A percentile compares a stretch with the other conserved stretches of the same genome.
Conservation (phyloP, 768 basidiomycete species). For the Calocybe indica region DNA sequence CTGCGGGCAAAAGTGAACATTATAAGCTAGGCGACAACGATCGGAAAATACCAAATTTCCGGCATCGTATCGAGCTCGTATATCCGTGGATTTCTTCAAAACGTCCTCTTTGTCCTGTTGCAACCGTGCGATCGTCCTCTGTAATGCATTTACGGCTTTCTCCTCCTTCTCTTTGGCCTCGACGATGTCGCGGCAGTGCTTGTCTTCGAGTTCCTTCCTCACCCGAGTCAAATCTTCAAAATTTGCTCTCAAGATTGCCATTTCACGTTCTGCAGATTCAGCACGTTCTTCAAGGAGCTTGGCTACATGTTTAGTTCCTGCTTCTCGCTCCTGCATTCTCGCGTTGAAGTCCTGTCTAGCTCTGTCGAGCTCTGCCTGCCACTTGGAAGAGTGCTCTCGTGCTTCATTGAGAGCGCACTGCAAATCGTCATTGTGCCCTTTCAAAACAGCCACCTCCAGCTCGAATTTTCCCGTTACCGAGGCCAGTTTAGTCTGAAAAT, state of each 20-base stretch:
- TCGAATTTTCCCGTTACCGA: slow-evolving; percentile 25
- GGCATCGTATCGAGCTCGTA: slow-evolving; percentile 35
- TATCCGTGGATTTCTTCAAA: slow-evolving; percentile 15
- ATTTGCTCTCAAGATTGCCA: slow-evolving; percentile 3
- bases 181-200: slow-evolving; percentile 5
- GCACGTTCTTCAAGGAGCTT: slow-evolving; percentile 16
- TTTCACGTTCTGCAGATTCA: slow-evolving; percentile 11
- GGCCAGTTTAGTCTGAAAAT: slow-evolving; percentile 18
- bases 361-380: slow-evolving; percentile 8
- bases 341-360: no score
- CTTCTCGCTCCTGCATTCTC: no score
- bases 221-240: slow-evolving; percentile 6
- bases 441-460: slow-evolving; percentile 31
- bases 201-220: slow-evolving; percentile 7
- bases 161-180: slow-evolving; percentile 1
- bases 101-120: slow-evolving; percentile 19
- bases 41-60: slow-evolving; percentile 37
- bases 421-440: slow-evolving; percentile 31
- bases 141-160: slow-evolving; percentile 10
- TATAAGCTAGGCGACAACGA: not conserved
- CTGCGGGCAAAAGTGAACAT: slow-evolving; percentile 20
- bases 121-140: slow-evolving; percentile 11
- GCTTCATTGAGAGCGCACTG: slow-evolving; percentile 16
- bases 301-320: no score
- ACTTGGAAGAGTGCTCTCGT: slow-evolving; percentile 19